Conservation (phyloP, 805 yeast species). For the Pichia pseudocactophila region DNA sequence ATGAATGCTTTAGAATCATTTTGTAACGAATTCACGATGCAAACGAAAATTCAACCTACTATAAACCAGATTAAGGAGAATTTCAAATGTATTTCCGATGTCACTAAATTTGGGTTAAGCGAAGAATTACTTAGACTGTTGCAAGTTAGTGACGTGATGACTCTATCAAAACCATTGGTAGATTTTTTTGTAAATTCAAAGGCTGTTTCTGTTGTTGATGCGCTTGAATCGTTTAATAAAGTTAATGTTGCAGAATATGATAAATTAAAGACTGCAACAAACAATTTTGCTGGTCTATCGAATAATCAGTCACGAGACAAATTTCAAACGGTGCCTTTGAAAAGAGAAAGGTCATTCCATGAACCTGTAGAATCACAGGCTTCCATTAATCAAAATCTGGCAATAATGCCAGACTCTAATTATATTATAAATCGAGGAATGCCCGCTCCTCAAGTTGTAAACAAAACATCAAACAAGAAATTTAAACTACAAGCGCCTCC, state of each 20-base stretch:
- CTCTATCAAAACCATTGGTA: slow-evolving; percentile 59
- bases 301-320: background rate
- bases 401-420: too few species aligned
- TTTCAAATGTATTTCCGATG: slow-evolving; percentile 24
- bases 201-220: slow-evolving; percentile 40
- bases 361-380: too few species aligned
- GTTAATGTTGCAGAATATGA: slow-evolving; percentile 15
- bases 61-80: slow-evolving; percentile 2
- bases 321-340: background rate
- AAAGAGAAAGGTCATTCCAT: background rate
- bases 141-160: slow-evolving; percentile 74
- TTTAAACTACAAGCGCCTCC: slow-evolving; percentile 9
- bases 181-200: slow-evolving; percentile 36
- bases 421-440: too few species aligned
- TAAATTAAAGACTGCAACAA: background rate
- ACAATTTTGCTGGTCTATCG: background rate
- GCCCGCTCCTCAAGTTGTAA: slow-evolving; percentile 2
- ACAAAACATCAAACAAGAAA: slow-evolving; percentile 1
- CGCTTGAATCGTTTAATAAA: slow-evolving; percentile 41
- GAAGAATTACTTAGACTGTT: slow-evolving; percentile 58
- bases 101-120: slow-evolving; percentile 54
- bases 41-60: background rate
- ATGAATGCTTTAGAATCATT: slow-evolving; percentile 38
- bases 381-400: background rate
- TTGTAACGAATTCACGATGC: slow-evolving; percentile 25